Percentiles rank a stretch among this genome's conserved stretches.
phyloP scores from a whole-genome alignment of 345 rosid genomes.

The Aurinia saxatilis region DNA sequence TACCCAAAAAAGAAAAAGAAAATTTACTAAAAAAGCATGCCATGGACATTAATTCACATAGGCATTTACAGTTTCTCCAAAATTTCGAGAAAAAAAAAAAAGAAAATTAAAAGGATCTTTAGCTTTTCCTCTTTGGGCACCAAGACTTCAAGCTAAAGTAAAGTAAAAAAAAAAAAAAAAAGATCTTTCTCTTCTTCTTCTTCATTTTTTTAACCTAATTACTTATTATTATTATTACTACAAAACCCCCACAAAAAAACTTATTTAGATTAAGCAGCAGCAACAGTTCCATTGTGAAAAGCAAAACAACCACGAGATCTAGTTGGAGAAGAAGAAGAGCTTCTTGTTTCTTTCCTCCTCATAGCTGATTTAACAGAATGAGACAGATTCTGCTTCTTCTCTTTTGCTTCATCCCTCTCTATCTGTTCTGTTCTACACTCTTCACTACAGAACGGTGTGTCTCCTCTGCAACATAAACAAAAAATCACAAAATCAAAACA shows the following conservation, averaged over 20 bases:
- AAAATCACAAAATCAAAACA: too few relatives aligned
- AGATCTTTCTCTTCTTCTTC: not conserved
- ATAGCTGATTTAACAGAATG: conserved; percentile 50
- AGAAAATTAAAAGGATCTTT: conserved; percentile 4
- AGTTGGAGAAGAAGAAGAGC: conserved; percentile 30
- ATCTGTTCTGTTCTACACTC: conserved; percentile 85
- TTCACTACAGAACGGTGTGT: conserved; percentile 77
- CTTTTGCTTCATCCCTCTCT: conserved; percentile 63
- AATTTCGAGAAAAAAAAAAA: too few relatives aligned
- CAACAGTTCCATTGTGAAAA: conserved; percentile 24
- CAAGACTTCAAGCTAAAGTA: conserved; percentile 9
- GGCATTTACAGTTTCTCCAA: conserved; percentile 23
- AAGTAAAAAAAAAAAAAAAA: not conserved
- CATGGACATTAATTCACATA: conserved; percentile 18
- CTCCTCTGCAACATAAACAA: conserved; percentile 53
- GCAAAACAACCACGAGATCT: conserved; percentile 28
- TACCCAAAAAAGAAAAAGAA: not conserved
- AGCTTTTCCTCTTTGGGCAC: not conserved
- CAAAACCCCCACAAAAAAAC: not conserved
- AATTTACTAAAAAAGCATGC: conserved; percentile 11
- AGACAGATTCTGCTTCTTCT: conserved; percentile 52
- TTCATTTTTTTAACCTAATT: conserved; percentile 3
- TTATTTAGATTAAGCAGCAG: conserved; percentile 24
- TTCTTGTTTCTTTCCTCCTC: conserved; percentile 35
- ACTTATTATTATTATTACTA: not conserved